Evolutionary conservation across 768 basidiomycete genomes (phyloP), one percentile per base, ranked within the genome.

Genomic region (Glaciozyma antarctica): DNA sequence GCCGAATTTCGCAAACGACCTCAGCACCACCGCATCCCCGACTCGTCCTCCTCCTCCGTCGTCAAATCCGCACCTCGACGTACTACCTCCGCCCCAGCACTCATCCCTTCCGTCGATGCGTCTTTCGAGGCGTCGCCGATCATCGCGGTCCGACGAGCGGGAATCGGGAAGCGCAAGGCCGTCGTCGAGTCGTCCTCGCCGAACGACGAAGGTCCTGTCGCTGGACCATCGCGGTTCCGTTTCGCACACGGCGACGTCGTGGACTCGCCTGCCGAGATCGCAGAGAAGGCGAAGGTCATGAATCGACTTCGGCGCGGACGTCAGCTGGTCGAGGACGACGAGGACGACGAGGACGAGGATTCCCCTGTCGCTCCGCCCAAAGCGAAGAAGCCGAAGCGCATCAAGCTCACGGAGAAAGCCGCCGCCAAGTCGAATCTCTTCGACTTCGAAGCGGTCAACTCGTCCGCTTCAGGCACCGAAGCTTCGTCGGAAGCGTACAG

Each of bases 361-460:
- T n/a, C n/a, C 4, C 49, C 19, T 13, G 24, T 54, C 53, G 28
- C 17, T 17, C 53, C 28, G 30, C 28, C 53, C 15, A 54, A 54
- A 28, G 24, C 22, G 51, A 52, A 52, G 51, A 52, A 52, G 51
- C 47, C 12, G 10, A 48, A 48, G 47, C 52, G 52, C 6, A 41
- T 41, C 38, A 41, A 41, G 38, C 38, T 41, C 38, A 12, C 38
- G 19, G 54, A 55, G 54, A 22, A 55, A 16, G 54, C 22, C 54
- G 54, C 28, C 28, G 28, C 30, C 13, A 44, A 34, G 43, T 53
- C 61, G 30, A 63, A 63, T 17, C 64, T 70, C 47, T 70, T 70
- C 52, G 65, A 70, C 55, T 57, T 45, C 21, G 69, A 70, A 24
- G 69, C 69, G 10, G 51, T 70, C 60, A 70, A 70, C 61, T 64